Evolutionary conservation across 371 early-diverging fungal species (phyloP).

Genomic region (Entomophthora muscae): DNA sequence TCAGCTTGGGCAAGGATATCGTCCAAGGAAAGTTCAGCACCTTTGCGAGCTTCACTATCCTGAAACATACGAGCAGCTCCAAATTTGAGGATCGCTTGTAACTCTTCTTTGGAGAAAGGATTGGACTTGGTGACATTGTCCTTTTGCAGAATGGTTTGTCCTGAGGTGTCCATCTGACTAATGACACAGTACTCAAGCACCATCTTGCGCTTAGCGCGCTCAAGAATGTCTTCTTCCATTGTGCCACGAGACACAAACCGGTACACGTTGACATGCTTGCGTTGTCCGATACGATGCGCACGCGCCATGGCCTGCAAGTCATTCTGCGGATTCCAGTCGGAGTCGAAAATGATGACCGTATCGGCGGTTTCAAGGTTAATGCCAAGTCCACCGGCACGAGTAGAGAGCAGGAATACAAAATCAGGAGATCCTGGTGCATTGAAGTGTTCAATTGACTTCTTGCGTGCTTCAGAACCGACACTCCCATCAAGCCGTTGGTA

Average conservation of each 20-base stretch:
- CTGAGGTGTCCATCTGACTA: constrained; percentile 95
- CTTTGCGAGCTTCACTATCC: constrained; percentile 36
- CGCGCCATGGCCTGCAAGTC: constrained; percentile 99
- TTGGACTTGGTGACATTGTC: constrained; percentile 15
- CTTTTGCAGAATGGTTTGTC: constrained; percentile 40
- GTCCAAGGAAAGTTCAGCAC: constrained; percentile 88
- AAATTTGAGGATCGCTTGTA: constrained; percentile 88
- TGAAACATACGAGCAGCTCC: constrained; percentile 93
- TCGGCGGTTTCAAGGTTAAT: constrained; percentile 97
- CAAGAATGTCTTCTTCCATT: constrained; percentile 96
- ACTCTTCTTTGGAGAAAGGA: constrained; percentile 62
- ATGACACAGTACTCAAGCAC: constrained; percentile 95
- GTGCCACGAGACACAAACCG: constrained; percentile 95
- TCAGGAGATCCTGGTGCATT: constrained; percentile 92
- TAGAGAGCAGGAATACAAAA: constrained; percentile 96
- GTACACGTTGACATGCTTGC: constrained; percentile 94
- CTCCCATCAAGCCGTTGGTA: constrained; percentile 96
- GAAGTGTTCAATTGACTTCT: constrained; percentile 93
- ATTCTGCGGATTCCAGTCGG: constrained; percentile 99
- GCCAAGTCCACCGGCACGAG: constrained; percentile 97
- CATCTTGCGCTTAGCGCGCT: constrained; percentile 96
- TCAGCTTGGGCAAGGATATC: constrained; percentile 90
- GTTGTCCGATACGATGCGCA: constrained; percentile 98
- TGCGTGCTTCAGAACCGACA: constrained; percentile 78
- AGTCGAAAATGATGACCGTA: constrained; percentile 98